Base-by-base conservation (phyloP, 805 yeast genomes). In the Candida easanensis region DNA sequence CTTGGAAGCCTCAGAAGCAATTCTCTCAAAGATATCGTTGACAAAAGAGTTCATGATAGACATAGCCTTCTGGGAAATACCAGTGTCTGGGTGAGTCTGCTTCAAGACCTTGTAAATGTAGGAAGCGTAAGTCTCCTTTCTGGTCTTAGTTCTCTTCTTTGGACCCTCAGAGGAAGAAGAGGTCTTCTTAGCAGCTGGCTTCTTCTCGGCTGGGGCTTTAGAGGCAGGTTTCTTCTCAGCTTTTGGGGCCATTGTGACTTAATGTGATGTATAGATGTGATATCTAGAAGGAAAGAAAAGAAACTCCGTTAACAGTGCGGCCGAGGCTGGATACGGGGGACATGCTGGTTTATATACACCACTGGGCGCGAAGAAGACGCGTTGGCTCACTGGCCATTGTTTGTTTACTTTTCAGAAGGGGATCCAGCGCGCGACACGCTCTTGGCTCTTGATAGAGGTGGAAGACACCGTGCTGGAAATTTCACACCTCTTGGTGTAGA, bases 51-150 rank as follows among this genome's bases (percentile, higher is more conserved):
- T 91, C 91, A 91, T 84, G 71, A 91, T 91, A 56, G 96, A 88
- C 96, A 91, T 91, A 55, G 98, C 96, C 70, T 88, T 87, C 76
- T 89, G 96, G 62, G 98, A 90, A 70, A 91, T 91, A 88, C 97
- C 98, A 53, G 98, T 91, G 72, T 91, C 97, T 72, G 97, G 98
- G 76, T 91, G 98, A 52, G 97, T 90, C 80, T 91, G 97, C 76
- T 90, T 90, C 70, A 91, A 84, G 58, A 90, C 97, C 76, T 91
- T 91, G 93, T 90, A 91, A 70, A 91, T 91, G 77, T 91, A 91
- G 52, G 97, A 89, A 55, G 96, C 88, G 80, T 89, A 91, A 55
- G 97, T 88, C 77, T 91, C 97, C 85, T 89, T 90, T 84, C 97
- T 88, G 63, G 90, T 74, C 85, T 90, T 90, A 60, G 88, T 68